Evolutionary conservation across 1,284 basidiomycete genomes (phyloP), one percentile per base, ranked within the genome.

Genomic region (Sphagnurus paluster): DNA sequence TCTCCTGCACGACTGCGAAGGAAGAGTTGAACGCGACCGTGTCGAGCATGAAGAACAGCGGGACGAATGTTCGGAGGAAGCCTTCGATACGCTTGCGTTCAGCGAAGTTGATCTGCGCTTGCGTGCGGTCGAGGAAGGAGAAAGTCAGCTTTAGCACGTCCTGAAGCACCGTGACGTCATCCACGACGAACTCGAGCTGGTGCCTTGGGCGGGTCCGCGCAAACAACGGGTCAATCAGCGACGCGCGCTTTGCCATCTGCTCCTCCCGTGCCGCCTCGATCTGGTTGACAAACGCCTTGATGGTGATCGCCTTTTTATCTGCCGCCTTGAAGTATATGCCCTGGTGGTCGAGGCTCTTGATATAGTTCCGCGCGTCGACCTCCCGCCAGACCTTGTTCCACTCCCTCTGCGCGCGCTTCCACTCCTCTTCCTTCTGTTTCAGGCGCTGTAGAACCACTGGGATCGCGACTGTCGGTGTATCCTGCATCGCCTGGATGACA

Each of bases 371-470:
- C 32, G 90, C 90, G 61, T 98, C 96, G 17, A 98, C 92, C 71
- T 98, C 96, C 44, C 95, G 76, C 97, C 96, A 99, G 39, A 98
- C 92, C 64, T 96, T 93, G 72, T 98, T 98, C 97, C 97, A 99
- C 69, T 98, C 97, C 52, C 93, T 73, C 66, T 98, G 92, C n/a
- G 93, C 95, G n/a, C 92, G 80, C 69, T 95, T 97, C 96, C 97
- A 99, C 65, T 98, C 95, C 56, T 95, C 93, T 64, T 98, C 95
- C 71, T 98, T 99, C 66, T 91, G 88, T 74, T 97, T 97, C 54
- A 99, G 72, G 7, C 97, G 82, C 30, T 80, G 74, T n/a, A 98
- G 76, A 0, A 99, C 93, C 49, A 98, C 85, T 0, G 96, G 95
- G 13, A 99, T 87, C 1, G 97, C 90, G n/a, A 88, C 74, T 16